Evolutionary conservation across 495 filamentous ascomycete species (phyloP), one percentile per base, ranked within the genome.

Genomic region (Xylaria venustula): DNA sequence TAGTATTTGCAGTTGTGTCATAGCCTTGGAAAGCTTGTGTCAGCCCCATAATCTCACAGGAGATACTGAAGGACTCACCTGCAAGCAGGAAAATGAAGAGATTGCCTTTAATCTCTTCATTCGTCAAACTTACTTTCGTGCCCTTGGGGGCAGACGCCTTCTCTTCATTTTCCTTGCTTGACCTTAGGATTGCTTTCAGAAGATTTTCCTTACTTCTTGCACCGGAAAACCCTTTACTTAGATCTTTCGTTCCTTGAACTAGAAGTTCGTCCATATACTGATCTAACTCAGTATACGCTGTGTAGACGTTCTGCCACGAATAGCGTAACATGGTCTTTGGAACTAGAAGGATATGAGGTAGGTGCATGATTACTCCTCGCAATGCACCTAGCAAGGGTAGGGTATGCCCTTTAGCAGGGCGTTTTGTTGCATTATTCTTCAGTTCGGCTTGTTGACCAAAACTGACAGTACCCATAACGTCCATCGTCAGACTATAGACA

Each of bases 31-130:
- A 40, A 3, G 15, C 37, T 15, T 3, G 15, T 15, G 14, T 40
- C 37, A 40, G 37, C 14, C 37, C n/a, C 15, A 40, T 3, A 15
- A 3, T 15, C 14, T 14, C 19, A 30, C 15, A 22, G 7, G 45
- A 42, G 25, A 47, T 32, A 12, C 1, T 47, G 42, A 25, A 22
- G 26, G 7, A 34, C 64, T 2, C n/a, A 66, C 64, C 64, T 25
- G 53, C 64, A 12, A 66, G 44, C 8, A 66, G 26, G 20, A 51
- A 66, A 14, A 66, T 59, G 26, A 63, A 66, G 0, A 66, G 56
- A 36, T 66, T 66, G 12, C 64, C 64, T 32, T 63, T 37, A 14
- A 66, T 49, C 22, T 66, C 67, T 25, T 67, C 51, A 23, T 69
- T 54, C 15, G 40, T 65, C 26, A 67, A 60, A 22, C 47, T 55